Evolutionary conservation across 1,284 basidiomycete species (phyloP), one percentile per base, ranked within the genome.

Genomic region (Ceratobasidium sp.): DNA sequence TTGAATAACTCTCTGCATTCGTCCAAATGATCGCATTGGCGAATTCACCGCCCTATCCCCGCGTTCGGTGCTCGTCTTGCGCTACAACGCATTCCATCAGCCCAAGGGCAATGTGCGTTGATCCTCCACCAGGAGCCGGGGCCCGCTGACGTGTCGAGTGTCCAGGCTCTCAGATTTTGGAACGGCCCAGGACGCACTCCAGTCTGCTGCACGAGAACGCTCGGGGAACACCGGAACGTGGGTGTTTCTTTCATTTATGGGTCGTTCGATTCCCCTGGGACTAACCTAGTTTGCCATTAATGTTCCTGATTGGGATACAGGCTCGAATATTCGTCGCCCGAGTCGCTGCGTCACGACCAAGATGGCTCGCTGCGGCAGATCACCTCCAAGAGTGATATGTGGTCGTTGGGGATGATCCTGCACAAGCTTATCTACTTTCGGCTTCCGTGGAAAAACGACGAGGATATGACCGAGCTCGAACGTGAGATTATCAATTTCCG

Each of bases 91-190:
- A 14, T 72, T 47, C 16, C 49, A n/a, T n/a, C n/a, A 84, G 83
- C 49, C 85, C 85, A 0, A 83, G 82, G 55, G 75, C 74, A 13
- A 75, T 76, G 66, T 69, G 26, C 3, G 66, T 50, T 23, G n/a
- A 26, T 8, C 21, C 43, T 30, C 32, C 35, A 16, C 41, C 26
- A 1, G 49, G 26, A 21, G 38, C 26, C 26, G 32, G 35, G 55
- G 35, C 21, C 7, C 13, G 55, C 52, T 69, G 32, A 55, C 66
- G 52, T 57, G 16, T 35, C n/a, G n/a, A n/a, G n/a, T 91, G 75
- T 95, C 94, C 0, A 91, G 97, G 90, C 84, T 98, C 13, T 95
- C 94, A 0, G 96, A 98, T 78, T 98, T 98, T 81, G 96, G 96
- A 3, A 97, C 95, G 0, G 96, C 94, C 13, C 89, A 93, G 59